A percentile compares a stretch with the other conserved stretches of the same genome.
Evolutionary conservation across 2,329 filamentous ascomycete species (phyloP).

Genomic region (Trichoderma lentiforme): DNA sequence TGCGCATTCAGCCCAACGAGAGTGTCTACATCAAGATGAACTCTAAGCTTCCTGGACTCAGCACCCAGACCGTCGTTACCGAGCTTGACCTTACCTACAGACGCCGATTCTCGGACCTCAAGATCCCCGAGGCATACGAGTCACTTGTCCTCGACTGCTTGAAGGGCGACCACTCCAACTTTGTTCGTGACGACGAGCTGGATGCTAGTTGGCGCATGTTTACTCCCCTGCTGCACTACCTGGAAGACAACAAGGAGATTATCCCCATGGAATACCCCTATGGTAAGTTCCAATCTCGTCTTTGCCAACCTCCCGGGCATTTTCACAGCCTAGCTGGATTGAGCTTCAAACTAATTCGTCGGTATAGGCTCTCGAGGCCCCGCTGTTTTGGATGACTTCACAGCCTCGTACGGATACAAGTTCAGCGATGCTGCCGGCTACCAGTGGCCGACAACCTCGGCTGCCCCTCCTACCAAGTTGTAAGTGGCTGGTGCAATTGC

Average conservation of each 20-base stretch:
- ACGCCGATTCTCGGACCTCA: constrained; percentile 96
- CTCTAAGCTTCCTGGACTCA: constrained; percentile 95
- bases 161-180: constrained; percentile 99
- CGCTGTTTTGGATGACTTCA: constrained; percentile 95
- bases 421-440: constrained; percentile 96
- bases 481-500: constrained; percentile 47
- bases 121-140: constrained; percentile 99
- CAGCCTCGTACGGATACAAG: constrained; percentile 96
- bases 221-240: constrained; percentile 93
- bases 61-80: constrained; percentile 98
- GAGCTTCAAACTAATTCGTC: constrained; percentile 22
- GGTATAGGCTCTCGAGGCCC: constrained; percentile 85
- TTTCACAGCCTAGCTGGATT: neutral
- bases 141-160: constrained; percentile 94
- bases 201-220: constrained; percentile 99
- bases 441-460: constrained; percentile 84
- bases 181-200: constrained; percentile 93
- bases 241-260: constrained; percentile 99
- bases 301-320: neutral
- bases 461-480: constrained; percentile 69
- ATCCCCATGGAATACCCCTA: constrained; percentile 99
- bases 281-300: constrained; percentile 57
- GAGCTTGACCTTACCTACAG: constrained; percentile 98
- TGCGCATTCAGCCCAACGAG: constrained; percentile 99
- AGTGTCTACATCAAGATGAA: constrained; percentile 99